These are phyloP conservation scores for Quaeritorhiza haematococci DNA, from an alignment of 371 early-diverging fungal species.

Conservation along the genomic window DNA sequence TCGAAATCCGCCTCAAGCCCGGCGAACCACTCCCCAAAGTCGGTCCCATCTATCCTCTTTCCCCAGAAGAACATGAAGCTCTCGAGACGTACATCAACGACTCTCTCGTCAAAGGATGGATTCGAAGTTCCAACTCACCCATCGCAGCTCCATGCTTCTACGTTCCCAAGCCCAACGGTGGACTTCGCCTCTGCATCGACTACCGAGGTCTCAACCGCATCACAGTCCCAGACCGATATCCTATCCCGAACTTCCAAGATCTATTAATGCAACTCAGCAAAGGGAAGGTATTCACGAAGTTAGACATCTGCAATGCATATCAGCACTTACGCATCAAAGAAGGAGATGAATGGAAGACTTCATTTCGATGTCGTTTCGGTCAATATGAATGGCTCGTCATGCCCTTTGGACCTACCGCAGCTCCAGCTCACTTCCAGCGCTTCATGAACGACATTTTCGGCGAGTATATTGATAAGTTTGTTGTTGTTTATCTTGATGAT, in stretches of 20 bases:
- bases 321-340: slow-evolving; percentile 17
- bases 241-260: slow-evolving; percentile 8
- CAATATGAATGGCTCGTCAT: slow-evolving; percentile 36
- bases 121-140: slow-evolving; percentile 6
- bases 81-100: neutral
- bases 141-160: slow-evolving; percentile 12
- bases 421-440: slow-evolving; percentile 35
- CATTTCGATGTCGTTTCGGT: slow-evolving; percentile 44
- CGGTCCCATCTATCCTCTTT: neutral
- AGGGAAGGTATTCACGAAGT: slow-evolving; percentile 33
- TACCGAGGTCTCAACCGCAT: slow-evolving; percentile 17
- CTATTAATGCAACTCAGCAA: slow-evolving; percentile 17
- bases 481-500: slow-evolving; percentile 44
- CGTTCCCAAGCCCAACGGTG: slow-evolving; percentile 12
- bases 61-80: neutral
- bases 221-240: slow-evolving; percentile 9
- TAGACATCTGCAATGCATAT: slow-evolving; percentile 44
- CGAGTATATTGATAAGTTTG: slow-evolving; percentile 13
- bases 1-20: too few species aligned
- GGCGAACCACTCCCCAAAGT: too few species aligned
- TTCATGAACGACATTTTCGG: slow-evolving; percentile 29
- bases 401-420: slow-evolving; percentile 35
- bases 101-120: neutral
- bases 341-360: slow-evolving; percentile 34
- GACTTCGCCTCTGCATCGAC: slow-evolving; percentile 11